Percentiles rank a stretch among this genome's conserved stretches.
Evolutionary conservation across 768 basidiomycete genomes (phyloP).

Genomic region (Tephrocybe sp.): DNA sequence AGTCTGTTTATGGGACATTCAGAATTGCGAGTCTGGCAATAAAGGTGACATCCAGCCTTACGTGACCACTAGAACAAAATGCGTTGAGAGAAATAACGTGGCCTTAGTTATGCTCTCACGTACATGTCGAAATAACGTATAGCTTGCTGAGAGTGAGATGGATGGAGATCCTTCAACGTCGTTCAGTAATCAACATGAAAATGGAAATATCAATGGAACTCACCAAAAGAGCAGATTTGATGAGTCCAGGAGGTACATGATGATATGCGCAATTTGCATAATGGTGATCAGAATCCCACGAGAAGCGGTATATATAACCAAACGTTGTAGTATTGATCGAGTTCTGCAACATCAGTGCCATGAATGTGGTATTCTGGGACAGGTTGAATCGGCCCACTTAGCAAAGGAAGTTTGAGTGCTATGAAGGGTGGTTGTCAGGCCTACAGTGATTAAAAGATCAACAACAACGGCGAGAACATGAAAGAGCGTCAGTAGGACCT

Average conservation of each 20-base stretch:
- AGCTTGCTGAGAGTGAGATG: constrained; percentile 9
- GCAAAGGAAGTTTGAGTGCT: background rate
- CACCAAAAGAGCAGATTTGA: constrained; percentile 7
- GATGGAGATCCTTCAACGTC: constrained; percentile 1
- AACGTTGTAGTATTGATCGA: constrained; percentile 8
- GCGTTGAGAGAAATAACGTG: background rate
- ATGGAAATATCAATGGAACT: background rate
- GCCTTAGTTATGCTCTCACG: background rate
- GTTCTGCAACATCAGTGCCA: background rate
- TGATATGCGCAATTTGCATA: constrained; percentile 12
- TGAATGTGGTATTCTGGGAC: background rate
- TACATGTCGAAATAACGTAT: constrained; percentile 14
- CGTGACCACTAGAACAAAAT: background rate
- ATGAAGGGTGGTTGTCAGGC: constrained; percentile 1
- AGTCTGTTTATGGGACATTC: background rate
- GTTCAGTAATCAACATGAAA: background rate
- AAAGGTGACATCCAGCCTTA: background rate
- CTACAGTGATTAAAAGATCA: constrained; percentile 9
- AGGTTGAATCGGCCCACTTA: background rate
- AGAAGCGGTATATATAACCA: constrained; percentile 8
- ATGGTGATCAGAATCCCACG: constrained; percentile 10
- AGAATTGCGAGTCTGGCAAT: background rate
- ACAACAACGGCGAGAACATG: constrained; percentile 4
- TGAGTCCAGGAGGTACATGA: constrained; percentile 9
- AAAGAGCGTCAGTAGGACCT: constrained; percentile 2